Evolutionary conservation across 768 basidiomycete genomes (phyloP).

Genomic region (Panaeolus papilionaceus): DNA sequence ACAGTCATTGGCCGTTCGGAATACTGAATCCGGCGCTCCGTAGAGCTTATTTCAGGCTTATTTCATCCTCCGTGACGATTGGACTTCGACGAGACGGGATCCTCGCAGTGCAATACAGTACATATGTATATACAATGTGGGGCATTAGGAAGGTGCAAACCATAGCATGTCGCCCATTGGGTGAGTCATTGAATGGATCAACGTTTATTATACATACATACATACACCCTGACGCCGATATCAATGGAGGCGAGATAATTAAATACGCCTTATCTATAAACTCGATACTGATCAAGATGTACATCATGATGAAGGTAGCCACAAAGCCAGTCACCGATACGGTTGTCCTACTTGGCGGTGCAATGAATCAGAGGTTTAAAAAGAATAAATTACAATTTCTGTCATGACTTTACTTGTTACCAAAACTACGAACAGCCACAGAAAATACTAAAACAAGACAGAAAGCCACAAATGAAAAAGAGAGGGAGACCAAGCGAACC

Average conservation of each 20-base stretch:
- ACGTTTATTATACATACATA: too few species aligned
- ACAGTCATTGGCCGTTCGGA: neutral
- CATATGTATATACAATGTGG: too few species aligned
- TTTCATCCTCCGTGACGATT: neutral
- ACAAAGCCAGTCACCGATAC: neutral
- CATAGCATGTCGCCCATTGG: neutral
- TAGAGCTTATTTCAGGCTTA: neutral
- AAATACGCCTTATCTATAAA: neutral
- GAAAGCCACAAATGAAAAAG: neutral
- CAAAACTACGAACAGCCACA: slow-evolving; percentile 3
- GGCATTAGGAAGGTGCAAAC: neutral
- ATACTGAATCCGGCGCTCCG: neutral
- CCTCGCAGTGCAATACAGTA: too few species aligned
- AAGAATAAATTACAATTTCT: slow-evolving; percentile 10
- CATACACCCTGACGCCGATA: neutral
- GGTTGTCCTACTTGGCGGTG: neutral
- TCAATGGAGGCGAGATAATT: neutral
- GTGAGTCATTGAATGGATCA: too few species aligned
- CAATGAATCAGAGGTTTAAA: neutral
- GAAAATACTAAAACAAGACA: neutral
- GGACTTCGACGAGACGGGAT: neutral
- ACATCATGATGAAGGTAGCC: neutral
- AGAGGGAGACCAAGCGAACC: neutral
- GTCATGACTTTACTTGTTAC: neutral
- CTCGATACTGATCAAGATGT: neutral